A percentile compares a stretch with the other conserved stretches of the same genome.
phyloP scores from a whole-genome alignment of 2,329 filamentous ascomycete genomes.

The Mollisiaceae sp. region DNA sequence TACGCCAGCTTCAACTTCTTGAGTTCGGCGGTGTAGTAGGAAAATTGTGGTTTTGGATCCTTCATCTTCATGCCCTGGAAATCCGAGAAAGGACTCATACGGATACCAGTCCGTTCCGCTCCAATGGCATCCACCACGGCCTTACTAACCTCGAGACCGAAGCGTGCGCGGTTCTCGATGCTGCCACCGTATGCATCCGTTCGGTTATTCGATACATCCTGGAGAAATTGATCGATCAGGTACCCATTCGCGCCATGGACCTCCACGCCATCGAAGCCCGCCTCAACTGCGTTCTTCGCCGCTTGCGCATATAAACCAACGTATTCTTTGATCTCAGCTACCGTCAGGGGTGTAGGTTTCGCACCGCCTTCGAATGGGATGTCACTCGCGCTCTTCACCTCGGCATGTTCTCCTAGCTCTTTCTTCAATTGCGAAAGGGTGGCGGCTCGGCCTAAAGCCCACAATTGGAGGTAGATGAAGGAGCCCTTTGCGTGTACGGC shows the following conservation, averaged over 20 bases:
- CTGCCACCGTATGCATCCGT: conserved; percentile 58
- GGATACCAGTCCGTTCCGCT: conserved; percentile 57
- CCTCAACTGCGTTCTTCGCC: conserved; percentile 54
- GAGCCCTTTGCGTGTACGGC: conserved; percentile 63
- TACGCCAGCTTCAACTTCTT: conserved; percentile 61
- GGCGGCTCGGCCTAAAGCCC: conserved; percentile 59
- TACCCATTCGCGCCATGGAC: conserved; percentile 44
- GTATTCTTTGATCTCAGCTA: conserved; percentile 43
- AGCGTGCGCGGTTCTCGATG: conserved; percentile 56
- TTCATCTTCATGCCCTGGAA: conserved; percentile 70
- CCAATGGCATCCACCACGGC: conserved; percentile 57
- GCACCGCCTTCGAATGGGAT: conserved; percentile 32
- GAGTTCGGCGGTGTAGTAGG: conserved; percentile 57
- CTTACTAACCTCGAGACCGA: conserved; percentile 58
- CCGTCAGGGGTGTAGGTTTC: conserved; percentile 44
- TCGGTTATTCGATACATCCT: conserved; percentile 55
- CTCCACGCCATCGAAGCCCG: conserved; percentile 60
- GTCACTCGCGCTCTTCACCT: conserved; percentile 33
- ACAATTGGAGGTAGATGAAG: conserved; percentile 64
- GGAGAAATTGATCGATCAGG: conserved; percentile 42
- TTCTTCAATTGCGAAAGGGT: conserved; percentile 25
- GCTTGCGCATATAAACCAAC: conserved; percentile 44
- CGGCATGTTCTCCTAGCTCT: conserved; percentile 33
- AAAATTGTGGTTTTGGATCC: conserved; percentile 68
- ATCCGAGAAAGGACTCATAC: conserved; percentile 63